Conservation (phyloP, 805 yeast species). For the Barnettozyma sp. region DNA sequence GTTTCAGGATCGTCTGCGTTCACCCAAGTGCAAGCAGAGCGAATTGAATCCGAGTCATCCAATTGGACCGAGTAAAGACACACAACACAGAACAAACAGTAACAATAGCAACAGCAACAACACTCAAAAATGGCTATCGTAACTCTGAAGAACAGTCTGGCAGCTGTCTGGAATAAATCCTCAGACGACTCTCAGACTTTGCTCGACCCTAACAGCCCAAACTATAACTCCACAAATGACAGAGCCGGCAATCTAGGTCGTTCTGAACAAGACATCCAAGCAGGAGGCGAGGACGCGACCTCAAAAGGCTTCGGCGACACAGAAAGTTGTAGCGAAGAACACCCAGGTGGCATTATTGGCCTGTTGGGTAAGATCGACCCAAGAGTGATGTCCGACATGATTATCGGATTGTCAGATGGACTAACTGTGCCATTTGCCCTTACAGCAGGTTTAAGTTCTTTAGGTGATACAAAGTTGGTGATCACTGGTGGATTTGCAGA, state of each 20-base stretch:
- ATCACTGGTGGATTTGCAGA: slow-evolving; percentile 98
- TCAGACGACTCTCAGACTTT: slow-evolving; percentile 5
- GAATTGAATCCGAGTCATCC: background rate
- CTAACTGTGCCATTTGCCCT: slow-evolving; percentile 97
- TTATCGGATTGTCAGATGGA: slow-evolving; percentile 93
- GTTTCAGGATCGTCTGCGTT: no score
- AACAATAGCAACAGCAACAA: background rate
- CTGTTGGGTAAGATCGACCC: slow-evolving; percentile 63
- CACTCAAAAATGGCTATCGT: slow-evolving; percentile 20
- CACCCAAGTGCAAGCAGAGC: no score
- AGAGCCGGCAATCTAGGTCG: slow-evolving; percentile 13
- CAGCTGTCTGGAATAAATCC: slow-evolving; percentile 12
- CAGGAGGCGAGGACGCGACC: slow-evolving; percentile 4
- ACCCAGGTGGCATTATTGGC: slow-evolving; percentile 10
- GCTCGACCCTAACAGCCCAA: slow-evolving; percentile 11
- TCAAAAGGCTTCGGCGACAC: slow-evolving; percentile 7
- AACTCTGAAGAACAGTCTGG: slow-evolving; percentile 22
- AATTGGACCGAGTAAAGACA: background rate
- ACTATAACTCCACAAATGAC: slow-evolving; percentile 14
- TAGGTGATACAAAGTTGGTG: slow-evolving; percentile 85
- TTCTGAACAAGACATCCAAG: slow-evolving; percentile 6
- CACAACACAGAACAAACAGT: background rate
- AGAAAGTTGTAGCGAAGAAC: slow-evolving; percentile 7
- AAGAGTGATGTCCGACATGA: slow-evolving; percentile 86
- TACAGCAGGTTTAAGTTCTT: slow-evolving; percentile 89